Evolutionary conservation across 2,329 filamentous ascomycete genomes (phyloP).

Genomic region (Nothophoma quercina): DNA sequence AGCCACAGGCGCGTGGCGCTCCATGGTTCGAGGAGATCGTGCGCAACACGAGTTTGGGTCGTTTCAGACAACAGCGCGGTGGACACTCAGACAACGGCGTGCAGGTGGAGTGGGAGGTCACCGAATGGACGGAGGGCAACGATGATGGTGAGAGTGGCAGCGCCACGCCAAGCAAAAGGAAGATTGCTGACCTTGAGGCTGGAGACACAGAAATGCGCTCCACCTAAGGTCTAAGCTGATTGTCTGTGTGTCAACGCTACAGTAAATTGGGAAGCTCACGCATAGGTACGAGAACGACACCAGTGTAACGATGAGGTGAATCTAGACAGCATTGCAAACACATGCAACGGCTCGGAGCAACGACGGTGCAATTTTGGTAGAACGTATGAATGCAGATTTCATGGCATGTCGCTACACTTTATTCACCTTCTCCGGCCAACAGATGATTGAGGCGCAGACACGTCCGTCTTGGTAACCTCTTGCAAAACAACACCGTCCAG

Average conservation of each 20-base stretch:
- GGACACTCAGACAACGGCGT: conserved; percentile 70
- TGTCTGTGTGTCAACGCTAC: conserved; percentile 22
- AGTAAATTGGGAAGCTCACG: conserved; percentile 34
- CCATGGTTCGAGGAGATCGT: conserved; percentile 89
- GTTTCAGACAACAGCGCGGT: conserved; percentile 68
- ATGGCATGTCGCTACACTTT: conserved; percentile 20
- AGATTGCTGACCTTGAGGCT: conserved; percentile 40
- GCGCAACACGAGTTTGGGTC: conserved; percentile 75
- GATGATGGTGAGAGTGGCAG: conserved; percentile 45
- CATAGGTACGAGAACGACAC: conserved; percentile 23
- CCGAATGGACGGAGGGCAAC: conserved; percentile 65
- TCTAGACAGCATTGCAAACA: conserved; percentile 14
- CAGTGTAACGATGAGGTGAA: conserved; percentile 11
- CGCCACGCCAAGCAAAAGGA: conserved; percentile 42
- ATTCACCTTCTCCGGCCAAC: conserved; percentile 4
- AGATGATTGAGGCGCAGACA: conserved; percentile 2
- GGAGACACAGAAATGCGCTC: conserved; percentile 44
- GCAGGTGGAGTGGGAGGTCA: conserved; percentile 82
- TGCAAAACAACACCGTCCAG: conserved; percentile 1
- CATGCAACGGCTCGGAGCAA: conserved; percentile 24
- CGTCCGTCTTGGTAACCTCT: conserved; percentile 1
- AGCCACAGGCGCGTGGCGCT: conserved; percentile 61
- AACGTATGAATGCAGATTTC: conserved; percentile 16
- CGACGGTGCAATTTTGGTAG: conserved; percentile 22
- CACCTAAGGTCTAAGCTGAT: conserved; percentile 20